Base-by-base conservation (phyloP, 768 basidiomycete genomes). In the Suillus weaverae region DNA sequence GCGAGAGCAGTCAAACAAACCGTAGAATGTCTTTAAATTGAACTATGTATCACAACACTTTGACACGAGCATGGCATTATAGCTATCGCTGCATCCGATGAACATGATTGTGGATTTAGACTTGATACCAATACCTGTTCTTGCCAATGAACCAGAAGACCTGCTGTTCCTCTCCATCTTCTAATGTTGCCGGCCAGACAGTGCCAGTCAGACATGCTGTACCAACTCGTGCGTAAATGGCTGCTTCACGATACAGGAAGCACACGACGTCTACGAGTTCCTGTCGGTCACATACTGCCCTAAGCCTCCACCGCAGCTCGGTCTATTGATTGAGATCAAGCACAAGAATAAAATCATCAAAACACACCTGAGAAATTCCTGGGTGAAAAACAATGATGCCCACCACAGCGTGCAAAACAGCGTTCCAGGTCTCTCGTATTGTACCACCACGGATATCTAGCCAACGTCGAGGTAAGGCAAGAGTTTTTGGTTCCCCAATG, bases 401-500 rank as follows among this genome's bases (percentile, higher is more conserved):
- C 61, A 88, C 82, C 51, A 92, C 86, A 8, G 91, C 89, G 68
- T 85, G 81, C 53, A 89, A 71, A 9, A 87, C 91, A n/a, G 89
- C 84, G 62, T 85, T 82, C 92, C 92, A 94, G 43, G 84, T 81
- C 63, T 88, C 86, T 11, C 76, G 72, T 41, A 92, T 77, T 69
- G 80, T 86, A 18, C 70, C 69, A 4, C 92, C 92, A n/a, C 79
- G 78, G 62, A 92, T 84, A 72, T 92, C 89, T 46, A 91, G 76
- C 92, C 92, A 94, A 20, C 92, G 85, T 39, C 91, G 82, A 48
- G 92, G 92, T 61, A 87, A 82, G 18, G 87, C 67, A 67, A 84
- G 77, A 54, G 73, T 77, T 46, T 85, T 56, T 74, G 72, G 67
- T 56, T 81, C 76, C n/a, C 81, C 84, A 38, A 85, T 76, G 13